A percentile compares a stretch with the other conserved stretches of the same genome.
Conservation (phyloP, 352 stramenopile species). For the Phytopythium montanum region DNA sequence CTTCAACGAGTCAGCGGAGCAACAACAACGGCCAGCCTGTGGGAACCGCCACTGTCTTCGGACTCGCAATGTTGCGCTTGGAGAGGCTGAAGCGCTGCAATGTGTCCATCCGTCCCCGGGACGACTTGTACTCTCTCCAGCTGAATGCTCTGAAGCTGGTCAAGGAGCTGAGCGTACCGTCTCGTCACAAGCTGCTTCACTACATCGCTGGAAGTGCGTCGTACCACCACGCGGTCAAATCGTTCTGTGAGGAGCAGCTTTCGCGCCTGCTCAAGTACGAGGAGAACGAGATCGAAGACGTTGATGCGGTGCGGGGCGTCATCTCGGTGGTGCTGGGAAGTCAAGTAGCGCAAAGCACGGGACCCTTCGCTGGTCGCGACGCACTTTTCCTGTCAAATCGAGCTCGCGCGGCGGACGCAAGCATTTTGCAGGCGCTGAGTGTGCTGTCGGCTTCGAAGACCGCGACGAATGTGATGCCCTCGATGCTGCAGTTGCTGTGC, state of each 20-base stretch:
- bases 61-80: conserved; percentile 39
- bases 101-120: conserved; percentile 31
- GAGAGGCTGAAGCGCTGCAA: conserved; percentile 52
- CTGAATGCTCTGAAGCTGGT: conserved; percentile 56
- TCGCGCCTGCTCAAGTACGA: conserved; percentile 63
- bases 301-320: conserved; percentile 27
- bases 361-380: conserved; percentile 33
- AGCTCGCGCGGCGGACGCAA: conserved; percentile 44
- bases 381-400: conserved; percentile 42
- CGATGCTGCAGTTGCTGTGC: conserved; percentile 70
- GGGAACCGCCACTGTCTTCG: conserved; percentile 19
- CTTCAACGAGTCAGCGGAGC: conserved; percentile 7
- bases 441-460: conserved; percentile 48
- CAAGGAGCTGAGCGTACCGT: conserved; percentile 42
- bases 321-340: conserved; percentile 63
- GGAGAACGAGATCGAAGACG: conserved; percentile 37
- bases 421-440: conserved; percentile 48
- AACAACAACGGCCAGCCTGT: neutral
- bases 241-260: conserved; percentile 66
- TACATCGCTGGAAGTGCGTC: conserved; percentile 59
- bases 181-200: conserved; percentile 34
- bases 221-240: conserved; percentile 62
- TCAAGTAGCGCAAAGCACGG: conserved; percentile 36
- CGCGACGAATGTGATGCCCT: conserved; percentile 50
- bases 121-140: conserved; percentile 57